Conservation (phyloP, 2,329 filamentous ascomycete species). For the Fusarium penzigii region DNA sequence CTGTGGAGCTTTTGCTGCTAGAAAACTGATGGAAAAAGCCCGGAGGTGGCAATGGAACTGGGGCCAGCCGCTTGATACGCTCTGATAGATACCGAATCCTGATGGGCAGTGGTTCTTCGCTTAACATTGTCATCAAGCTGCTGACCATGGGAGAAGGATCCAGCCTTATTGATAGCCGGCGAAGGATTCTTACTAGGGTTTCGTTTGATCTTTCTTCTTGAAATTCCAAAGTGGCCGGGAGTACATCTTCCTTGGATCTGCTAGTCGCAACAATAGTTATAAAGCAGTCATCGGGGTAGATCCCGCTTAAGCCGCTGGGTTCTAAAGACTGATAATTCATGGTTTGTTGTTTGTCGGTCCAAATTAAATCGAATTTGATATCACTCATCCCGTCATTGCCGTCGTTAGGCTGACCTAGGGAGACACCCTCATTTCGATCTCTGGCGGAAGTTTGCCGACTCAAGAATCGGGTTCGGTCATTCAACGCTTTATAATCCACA, state of each 20-base stretch:
- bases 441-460: slow-evolving; percentile 22
- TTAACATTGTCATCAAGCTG: background rate
- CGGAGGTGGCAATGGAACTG: slow-evolving; percentile 53
- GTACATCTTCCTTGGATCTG: slow-evolving; percentile 40
- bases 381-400: slow-evolving; percentile 40
- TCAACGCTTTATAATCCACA: slow-evolving; percentile 51
- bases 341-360: slow-evolving; percentile 47
- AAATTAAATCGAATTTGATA: slow-evolving; percentile 47
- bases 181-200: slow-evolving; percentile 42
- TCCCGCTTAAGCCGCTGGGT: slow-evolving; percentile 60
- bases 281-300: slow-evolving; percentile 66
- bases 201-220: slow-evolving; percentile 26
- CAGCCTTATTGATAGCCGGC: slow-evolving; percentile 43
- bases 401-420: slow-evolving; percentile 37
- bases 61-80: slow-evolving; percentile 45
- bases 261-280: slow-evolving; percentile 55
- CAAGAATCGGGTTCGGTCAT: slow-evolving; percentile 34
- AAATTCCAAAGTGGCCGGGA: background rate
- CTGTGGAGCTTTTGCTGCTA: slow-evolving; percentile 42
- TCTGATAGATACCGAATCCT: slow-evolving; percentile 49
- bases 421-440: slow-evolving; percentile 32
- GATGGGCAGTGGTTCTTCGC: slow-evolving; percentile 21
- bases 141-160: slow-evolving; percentile 37
- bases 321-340: slow-evolving; percentile 46
- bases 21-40: slow-evolving; percentile 52